Evolutionary conservation across 2,329 filamentous ascomycete genomes (phyloP), one percentile per base, ranked within the genome.

Genomic region (Colletotrichum costaricense): DNA sequence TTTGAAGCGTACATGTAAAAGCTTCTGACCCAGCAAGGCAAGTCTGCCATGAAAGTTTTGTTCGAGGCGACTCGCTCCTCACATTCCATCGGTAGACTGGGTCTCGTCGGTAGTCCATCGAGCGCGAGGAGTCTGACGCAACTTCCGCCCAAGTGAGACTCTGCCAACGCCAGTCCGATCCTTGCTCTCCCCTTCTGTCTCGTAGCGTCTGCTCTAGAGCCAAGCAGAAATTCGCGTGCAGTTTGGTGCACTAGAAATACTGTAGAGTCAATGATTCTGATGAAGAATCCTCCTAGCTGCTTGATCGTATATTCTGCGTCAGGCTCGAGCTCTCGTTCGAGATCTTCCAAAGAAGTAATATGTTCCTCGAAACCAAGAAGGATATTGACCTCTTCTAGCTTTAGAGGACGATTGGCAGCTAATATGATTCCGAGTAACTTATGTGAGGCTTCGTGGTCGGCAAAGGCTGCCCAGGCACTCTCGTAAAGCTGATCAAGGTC

Each of bases 171-270:
- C 3, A 63, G n/a, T 1, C 26, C 5, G n/a, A 70, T 42, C 11
- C 14, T 42, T 14, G 58, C 14, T 7, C 0, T 22, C 26, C 54
- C 28, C 3, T 19, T 5, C 16, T 24, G 33, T 12, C 24, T 24
- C 3, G 7, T 7, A 1, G 16, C 16, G 2, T 28, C 12, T 33
- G 28, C 33, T 5, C 28, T 55, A 4, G n/a, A 14, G 24, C 28
- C 22, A 14, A 66, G 46, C 3, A 70, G 42, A 8, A 73, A 70
- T 6, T 73, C 71, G n/a, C 71, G 55, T 7, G 66, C 66, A 4
- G 71, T 70, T 38, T 73, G 54, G 7, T 73, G 71, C 5, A 73
- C 66, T 2, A 73, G 62, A 14, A 46, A 26, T 1, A 70, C 71
- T 2, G 46, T 66, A 3, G 56, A 69, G 57, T 70, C 35, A 14